phyloP scores from a whole-genome alignment of 331 rosid genomes.

The Cydonia oblonga region DNA sequence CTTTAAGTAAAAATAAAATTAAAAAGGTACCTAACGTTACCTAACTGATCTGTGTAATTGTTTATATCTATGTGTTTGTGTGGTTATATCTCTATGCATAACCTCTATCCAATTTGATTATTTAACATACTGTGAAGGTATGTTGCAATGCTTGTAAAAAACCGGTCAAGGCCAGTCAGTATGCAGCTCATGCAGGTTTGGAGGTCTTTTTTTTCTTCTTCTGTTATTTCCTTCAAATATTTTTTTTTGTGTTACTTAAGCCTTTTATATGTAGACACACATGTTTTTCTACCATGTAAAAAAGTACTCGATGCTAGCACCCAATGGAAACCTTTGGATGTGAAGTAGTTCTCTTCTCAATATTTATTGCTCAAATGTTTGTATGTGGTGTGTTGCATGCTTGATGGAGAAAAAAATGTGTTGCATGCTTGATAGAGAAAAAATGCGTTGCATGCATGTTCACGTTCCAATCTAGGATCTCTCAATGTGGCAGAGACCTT shows the following conservation, averaged over 20 bases:
- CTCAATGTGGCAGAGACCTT: neutral
- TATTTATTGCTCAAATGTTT: neutral
- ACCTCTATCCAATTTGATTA: constrained; percentile 18
- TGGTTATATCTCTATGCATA: constrained; percentile 13
- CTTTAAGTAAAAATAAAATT: neutral
- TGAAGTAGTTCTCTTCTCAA: neutral
- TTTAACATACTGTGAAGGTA: constrained; percentile 53
- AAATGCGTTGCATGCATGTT: too few relatives aligned
- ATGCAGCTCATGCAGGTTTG: constrained; percentile 85
- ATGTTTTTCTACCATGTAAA: neutral
- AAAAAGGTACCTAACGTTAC: neutral
- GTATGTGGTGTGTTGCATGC: neutral
- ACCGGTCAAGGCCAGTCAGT: constrained; percentile 77
- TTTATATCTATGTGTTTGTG: neutral
- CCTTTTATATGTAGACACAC: neutral
- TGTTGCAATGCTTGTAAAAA: constrained; percentile 89
- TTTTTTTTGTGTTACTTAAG: neutral
- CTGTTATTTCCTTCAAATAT: neutral
- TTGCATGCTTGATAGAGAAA: neutral
- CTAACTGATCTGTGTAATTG: neutral
- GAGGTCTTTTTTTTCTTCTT: constrained; percentile 1
- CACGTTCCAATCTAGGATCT: neutral
- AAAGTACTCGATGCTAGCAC: neutral
- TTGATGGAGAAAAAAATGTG: neutral
- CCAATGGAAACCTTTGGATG: neutral